Percentiles rank a stretch among this genome's conserved stretches.
These are phyloP conservation scores for Xylaria longipes DNA, from an alignment of 495 filamentous ascomycete genomes.

Conservation along the genomic window DNA sequence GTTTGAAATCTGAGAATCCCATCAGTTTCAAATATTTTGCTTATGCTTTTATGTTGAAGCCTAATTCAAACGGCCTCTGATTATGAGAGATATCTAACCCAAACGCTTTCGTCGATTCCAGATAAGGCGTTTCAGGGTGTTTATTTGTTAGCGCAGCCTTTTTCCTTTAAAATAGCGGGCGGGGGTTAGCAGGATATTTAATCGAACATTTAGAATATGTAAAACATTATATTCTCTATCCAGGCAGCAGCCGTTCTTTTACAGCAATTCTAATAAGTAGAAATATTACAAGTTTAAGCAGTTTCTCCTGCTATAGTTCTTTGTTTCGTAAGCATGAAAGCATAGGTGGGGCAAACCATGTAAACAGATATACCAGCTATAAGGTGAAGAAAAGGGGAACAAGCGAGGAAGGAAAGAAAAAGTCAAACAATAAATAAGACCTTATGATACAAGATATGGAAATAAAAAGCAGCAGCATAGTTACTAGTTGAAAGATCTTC, in stretches of 20 bases:
- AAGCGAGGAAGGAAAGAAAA: background rate
- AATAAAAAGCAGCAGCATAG: background rate
- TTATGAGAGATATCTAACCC: background rate
- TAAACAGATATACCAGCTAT: background rate
- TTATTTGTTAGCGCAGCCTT: background rate
- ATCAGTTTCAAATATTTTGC: background rate
- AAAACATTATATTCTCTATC: background rate
- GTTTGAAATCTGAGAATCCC: background rate
- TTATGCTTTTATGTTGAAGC: background rate
- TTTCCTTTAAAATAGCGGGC: background rate
- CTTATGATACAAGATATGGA: background rate
- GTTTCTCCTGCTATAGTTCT: background rate
- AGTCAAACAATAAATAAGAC: background rate
- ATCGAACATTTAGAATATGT: background rate
- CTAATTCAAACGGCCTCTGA: background rate
- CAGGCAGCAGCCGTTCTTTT: background rate
- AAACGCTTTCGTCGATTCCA: background rate
- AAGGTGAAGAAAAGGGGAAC: background rate
- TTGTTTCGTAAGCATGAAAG: background rate
- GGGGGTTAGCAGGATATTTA: background rate
- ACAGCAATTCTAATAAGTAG: background rate
- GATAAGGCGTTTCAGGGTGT: constrained; percentile 37
- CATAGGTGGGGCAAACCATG: background rate
- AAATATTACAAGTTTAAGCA: background rate
- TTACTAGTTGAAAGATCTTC: too few species aligned